Base-by-base conservation (phyloP, 2,329 filamentous ascomycete species). In the Monosporascus sp. region DNA sequence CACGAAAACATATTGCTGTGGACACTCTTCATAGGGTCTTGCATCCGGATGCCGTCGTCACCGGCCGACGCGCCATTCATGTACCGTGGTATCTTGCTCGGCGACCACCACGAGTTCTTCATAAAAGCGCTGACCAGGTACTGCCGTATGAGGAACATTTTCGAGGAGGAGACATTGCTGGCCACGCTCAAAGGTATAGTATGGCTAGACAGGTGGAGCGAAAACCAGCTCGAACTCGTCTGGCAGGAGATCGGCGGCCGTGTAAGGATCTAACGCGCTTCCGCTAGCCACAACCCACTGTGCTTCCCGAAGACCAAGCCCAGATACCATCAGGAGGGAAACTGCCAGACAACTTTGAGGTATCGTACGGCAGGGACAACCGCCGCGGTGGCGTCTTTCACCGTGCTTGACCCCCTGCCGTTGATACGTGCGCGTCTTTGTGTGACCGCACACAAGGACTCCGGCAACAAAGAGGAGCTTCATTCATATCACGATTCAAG, bases 191-290 rank as follows among this genome's bases (percentile, higher is more conserved):
- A 57, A 41, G 57, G 58, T 22, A 51, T 67, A 25, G 53, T 66
- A 43, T 68, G 66, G 65, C 53, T 68, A 17, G 54, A 66, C 38
- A 63, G 53, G 35, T 68, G 66, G 66, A 65, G 64, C 51, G 65
- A 68, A 35, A 58, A 63, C 37, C 65, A 68, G 50, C 50, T 68
- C 2, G 50, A 59, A 7, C 43, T 68, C 35, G 49, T 64, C 14
- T 67, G 65, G 66, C 55, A 49, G 15, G 60, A 65, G 54, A 63
- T 66, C 15, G 44, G 52, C n/a, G 58, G 60, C 22, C 50, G 55
- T 27, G 50, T 63, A 15, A 38, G 52, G 44, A 51, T 57, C 7
- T 63, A 53, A 57, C 17, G 17, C 38, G 17, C 38, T 41, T 7
- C 17, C 11, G 38, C 17, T 41, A 20, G 7, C 17, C 9, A 7